A percentile compares a stretch with the other conserved stretches of the same genome.
Conservation (phyloP, 2,329 filamentous ascomycete genomes). For the Aspergillus hortae region DNA sequence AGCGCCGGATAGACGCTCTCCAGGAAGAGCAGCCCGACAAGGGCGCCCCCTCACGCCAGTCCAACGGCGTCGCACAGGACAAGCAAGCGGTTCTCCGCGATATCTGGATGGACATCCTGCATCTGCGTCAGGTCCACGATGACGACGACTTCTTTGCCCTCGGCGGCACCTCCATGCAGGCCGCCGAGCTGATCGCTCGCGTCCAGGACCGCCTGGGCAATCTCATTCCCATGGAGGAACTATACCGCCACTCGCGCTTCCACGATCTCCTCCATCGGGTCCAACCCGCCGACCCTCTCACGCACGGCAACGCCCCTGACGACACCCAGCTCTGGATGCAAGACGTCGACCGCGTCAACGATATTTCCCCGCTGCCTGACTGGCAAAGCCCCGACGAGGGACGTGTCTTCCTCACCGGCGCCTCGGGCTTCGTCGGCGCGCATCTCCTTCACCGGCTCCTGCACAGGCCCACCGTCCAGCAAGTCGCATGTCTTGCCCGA, state of each 20-base stretch:
- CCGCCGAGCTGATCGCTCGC: constrained; percentile 1
- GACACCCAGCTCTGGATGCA: background rate
- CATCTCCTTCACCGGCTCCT: constrained; percentile 4
- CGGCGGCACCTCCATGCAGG: constrained; percentile 7
- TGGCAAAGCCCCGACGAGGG: constrained; percentile 8
- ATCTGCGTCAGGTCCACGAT: background rate
- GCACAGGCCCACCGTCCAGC: constrained; percentile 2
- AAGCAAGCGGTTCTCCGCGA: background rate
- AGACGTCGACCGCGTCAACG: constrained; percentile 3
- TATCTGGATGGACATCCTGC: constrained; percentile 1
- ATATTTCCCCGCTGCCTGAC: background rate
- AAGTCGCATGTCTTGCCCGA: constrained; percentile 6
- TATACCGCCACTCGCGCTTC: background rate
- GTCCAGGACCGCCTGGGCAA: background rate
- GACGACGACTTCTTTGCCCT: constrained; percentile 5
- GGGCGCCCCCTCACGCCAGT: background rate
- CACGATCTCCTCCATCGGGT: background rate
- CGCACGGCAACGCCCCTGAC: background rate
- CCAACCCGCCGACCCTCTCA: background rate
- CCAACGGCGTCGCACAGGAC: background rate
- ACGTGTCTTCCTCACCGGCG: constrained; percentile 9
- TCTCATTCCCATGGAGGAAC: constrained; percentile 2
- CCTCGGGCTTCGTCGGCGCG: constrained; percentile 7
- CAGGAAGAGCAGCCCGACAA: background rate
- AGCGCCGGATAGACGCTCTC: background rate